Evolutionary conservation across 805 yeast genomes (phyloP).

Genomic region (Saccharomycopsis sp.): DNA sequence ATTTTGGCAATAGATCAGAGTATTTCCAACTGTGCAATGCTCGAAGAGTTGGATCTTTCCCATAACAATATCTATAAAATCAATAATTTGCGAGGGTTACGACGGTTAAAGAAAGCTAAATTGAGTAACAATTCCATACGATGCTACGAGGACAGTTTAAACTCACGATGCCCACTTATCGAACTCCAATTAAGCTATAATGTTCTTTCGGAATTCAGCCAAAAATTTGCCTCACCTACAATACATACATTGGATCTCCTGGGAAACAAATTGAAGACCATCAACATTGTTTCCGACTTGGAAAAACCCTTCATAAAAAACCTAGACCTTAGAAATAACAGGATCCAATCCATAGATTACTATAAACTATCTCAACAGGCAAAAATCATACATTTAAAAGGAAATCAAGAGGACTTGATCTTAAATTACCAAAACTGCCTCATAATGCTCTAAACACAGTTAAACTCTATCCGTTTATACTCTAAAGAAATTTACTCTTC

Average conservation of each 20-base stretch:
- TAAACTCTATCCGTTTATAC: too few relatives aligned
- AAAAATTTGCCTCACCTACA: background rate
- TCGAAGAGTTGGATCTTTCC: background rate
- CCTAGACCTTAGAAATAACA: background rate
- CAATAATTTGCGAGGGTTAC: background rate
- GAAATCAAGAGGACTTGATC: background rate
- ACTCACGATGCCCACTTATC: background rate
- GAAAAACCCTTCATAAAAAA: background rate
- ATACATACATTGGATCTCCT: background rate
- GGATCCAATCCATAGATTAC: background rate
- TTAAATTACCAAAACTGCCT: background rate
- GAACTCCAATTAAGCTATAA: background rate
- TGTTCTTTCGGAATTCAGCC: background rate
- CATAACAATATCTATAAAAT: background rate
- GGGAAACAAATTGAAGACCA: background rate
- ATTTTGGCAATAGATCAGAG: background rate
- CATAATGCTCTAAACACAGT: background rate
- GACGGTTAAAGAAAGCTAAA: background rate
- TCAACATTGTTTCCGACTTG: background rate
- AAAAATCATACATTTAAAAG: background rate
- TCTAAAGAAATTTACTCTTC: background rate
- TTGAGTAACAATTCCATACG: background rate
- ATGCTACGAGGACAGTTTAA: background rate
- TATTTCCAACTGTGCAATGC: background rate
- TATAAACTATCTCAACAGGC: background rate